A percentile compares a stretch with the other conserved stretches of the same genome.
Evolutionary conservation across 768 basidiomycete genomes (phyloP).

Genomic region (Sarcomyxa edulis): DNA sequence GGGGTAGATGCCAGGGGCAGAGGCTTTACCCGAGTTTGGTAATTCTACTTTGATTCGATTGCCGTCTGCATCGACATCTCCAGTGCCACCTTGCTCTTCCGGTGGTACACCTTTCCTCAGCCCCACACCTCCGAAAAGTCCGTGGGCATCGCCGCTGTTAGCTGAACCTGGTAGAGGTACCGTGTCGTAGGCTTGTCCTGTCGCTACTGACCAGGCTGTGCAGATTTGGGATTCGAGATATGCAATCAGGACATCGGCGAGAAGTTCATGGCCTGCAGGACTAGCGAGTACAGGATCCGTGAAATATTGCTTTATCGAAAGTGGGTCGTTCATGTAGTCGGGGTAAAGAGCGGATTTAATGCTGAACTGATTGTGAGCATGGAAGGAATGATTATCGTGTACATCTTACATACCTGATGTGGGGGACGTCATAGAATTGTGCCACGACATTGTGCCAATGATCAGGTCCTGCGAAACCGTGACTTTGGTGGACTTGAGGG

Average conservation of each 20-base stretch:
- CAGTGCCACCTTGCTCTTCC: constrained; percentile 23
- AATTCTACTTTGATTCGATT: constrained; percentile 21
- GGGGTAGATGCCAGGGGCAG: constrained; percentile 10
- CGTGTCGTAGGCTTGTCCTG: constrained; percentile 60
- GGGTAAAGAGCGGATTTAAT: constrained; percentile 80
- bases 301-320: constrained; percentile 64
- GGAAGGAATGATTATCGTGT: background rate
- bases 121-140: constrained; percentile 83
- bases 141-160: constrained; percentile 25
- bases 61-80: constrained; percentile 24
- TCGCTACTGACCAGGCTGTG: constrained; percentile 72
- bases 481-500: constrained; percentile 71
- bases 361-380: constrained; percentile 16
- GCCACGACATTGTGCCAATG: constrained; percentile 87
- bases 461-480: constrained; percentile 89
- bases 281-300: constrained; percentile 82
- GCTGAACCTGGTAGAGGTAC: constrained; percentile 34
- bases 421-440: constrained; percentile 96
- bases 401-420: constrained; percentile 48
- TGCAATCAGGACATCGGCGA: constrained; percentile 87
- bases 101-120: constrained; percentile 74
- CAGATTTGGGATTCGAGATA: constrained; percentile 93
- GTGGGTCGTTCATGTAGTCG: constrained; percentile 72
- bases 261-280: constrained; percentile 72
- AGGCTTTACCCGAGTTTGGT: constrained; percentile 11